Evolutionary conservation across 495 filamentous ascomycete genomes (phyloP).

Genomic region (Annulohypoxylon maeteangense): DNA sequence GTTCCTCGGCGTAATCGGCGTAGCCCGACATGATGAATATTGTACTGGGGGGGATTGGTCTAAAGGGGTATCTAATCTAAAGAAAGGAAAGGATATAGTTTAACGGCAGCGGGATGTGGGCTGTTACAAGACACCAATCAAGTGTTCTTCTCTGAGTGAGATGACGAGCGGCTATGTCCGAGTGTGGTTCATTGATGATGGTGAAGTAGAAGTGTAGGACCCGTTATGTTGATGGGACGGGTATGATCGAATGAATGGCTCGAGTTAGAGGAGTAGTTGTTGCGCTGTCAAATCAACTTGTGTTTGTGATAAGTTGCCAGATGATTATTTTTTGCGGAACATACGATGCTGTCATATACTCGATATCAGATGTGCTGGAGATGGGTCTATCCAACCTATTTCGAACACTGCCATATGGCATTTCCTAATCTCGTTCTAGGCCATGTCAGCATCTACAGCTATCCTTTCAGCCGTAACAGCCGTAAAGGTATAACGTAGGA

Average conservation of each 20-base stretch:
- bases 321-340: constrained; percentile 8
- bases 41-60: constrained; percentile 10
- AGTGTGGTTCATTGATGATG: constrained; percentile 12
- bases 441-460: constrained; percentile 3
- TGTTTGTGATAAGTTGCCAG: background rate
- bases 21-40: constrained; percentile 15
- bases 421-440: constrained; percentile 12
- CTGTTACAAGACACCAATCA: constrained; percentile 6
- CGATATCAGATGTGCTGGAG: constrained; percentile 2
- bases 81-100: background rate
- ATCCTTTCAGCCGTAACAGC: constrained; percentile 4
- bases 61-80: background rate
- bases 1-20: constrained; percentile 17
- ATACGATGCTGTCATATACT: constrained; percentile 18
- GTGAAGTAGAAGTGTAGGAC: background rate
- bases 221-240: background rate
- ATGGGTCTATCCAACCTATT: constrained; percentile 2
- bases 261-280: constrained; percentile 6
- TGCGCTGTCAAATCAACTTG: constrained; percentile 15
- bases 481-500: constrained; percentile 12
- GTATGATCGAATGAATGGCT: constrained; percentile 11
- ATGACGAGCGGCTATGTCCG: constrained; percentile 13
- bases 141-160: constrained; percentile 3
- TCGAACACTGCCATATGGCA: background rate
- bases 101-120: constrained; percentile 10